These are phyloP conservation scores for Cicer yamashitae DNA, from an alignment of 306 rosid species.

Conservation along the genomic window DNA sequence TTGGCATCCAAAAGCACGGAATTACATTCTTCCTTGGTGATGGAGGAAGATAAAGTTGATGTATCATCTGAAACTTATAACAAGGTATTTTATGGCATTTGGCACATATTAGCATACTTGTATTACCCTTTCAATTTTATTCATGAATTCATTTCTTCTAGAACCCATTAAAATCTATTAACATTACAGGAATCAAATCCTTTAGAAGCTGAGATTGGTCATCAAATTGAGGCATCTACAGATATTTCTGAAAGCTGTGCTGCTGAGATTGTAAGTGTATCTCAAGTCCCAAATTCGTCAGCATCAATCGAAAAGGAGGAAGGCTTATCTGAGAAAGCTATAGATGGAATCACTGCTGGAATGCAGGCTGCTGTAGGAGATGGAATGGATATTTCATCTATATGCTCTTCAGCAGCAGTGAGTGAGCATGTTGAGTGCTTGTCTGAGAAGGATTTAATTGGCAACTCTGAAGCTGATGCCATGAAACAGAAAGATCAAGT, in stretches of 20 bases:
- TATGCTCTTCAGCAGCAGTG: constrained; percentile 44
- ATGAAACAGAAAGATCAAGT: constrained; percentile 26
- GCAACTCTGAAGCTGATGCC: constrained; percentile 40
- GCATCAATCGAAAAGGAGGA: constrained; percentile 34
- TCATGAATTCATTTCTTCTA: constrained; percentile 9
- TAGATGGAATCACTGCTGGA: constrained; percentile 27
- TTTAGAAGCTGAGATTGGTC: constrained; percentile 37
- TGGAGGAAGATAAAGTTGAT: constrained; percentile 47
- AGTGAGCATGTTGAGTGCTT: constrained; percentile 41
- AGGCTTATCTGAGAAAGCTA: constrained; percentile 32
- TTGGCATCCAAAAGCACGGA: constrained; percentile 16
- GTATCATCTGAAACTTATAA: constrained; percentile 29
- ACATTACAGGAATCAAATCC: constrained; percentile 41
- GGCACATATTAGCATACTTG: constrained; percentile 6
- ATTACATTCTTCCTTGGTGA: constrained; percentile 28
- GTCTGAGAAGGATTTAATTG: constrained; percentile 45
- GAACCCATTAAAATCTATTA: constrained; percentile 18
- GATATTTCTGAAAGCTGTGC: constrained; percentile 31
- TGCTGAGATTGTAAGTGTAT: constrained; percentile 30
- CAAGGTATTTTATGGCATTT: constrained; percentile 42
- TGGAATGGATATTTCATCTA: constrained; percentile 32
- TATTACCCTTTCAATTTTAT: not conserved
- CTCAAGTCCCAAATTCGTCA: constrained; percentile 34
- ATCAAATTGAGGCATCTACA: constrained; percentile 46
- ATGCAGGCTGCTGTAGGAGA: constrained; percentile 36